Percentiles rank a stretch among this genome's conserved stretches.
phyloP scores from a whole-genome alignment of 73 alveolate genomes.

The Symbiodinium natans region DNA sequence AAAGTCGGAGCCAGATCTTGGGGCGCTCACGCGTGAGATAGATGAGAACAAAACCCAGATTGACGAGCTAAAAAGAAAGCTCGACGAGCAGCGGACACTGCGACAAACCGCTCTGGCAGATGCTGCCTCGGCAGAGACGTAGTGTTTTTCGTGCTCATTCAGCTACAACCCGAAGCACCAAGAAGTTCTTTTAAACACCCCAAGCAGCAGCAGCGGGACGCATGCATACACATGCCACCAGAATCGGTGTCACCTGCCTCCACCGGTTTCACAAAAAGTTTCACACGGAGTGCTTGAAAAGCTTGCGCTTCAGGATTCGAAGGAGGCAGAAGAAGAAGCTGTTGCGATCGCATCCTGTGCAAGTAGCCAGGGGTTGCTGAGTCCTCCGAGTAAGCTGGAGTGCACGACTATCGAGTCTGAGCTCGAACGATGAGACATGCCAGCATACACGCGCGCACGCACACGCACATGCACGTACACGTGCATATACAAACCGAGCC shows the following conservation, averaged over 20 bases:
- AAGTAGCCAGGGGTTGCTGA: no score
- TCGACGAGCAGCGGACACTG: slow-evolving; percentile 62
- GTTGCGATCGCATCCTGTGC: background rate
- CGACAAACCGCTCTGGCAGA: slow-evolving; percentile 22
- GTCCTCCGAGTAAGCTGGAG: no score
- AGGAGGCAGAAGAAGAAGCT: background rate
- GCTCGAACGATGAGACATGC: no score
- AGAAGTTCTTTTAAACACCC: background rate
- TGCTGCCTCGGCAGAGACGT: slow-evolving; percentile 6
- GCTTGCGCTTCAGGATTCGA: background rate
- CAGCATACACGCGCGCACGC: no score
- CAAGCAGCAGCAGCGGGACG: background rate
- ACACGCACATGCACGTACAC: no score
- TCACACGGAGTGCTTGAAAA: background rate
- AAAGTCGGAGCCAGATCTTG: background rate
- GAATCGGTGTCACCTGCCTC: slow-evolving; percentile 6
- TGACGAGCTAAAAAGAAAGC: slow-evolving; percentile 46
- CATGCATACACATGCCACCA: background rate
- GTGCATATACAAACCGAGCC: no score
- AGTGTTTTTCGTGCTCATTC: background rate
- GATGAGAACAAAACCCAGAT: slow-evolving; percentile 39
- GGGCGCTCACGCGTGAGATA: slow-evolving; percentile 26
- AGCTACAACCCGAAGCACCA: background rate
- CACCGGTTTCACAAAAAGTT: background rate
- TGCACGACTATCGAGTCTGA: no score